Evolutionary conservation across 805 yeast genomes (phyloP), one percentile per base, ranked within the genome.

Genomic region (Hanseniaspora lachancei): DNA sequence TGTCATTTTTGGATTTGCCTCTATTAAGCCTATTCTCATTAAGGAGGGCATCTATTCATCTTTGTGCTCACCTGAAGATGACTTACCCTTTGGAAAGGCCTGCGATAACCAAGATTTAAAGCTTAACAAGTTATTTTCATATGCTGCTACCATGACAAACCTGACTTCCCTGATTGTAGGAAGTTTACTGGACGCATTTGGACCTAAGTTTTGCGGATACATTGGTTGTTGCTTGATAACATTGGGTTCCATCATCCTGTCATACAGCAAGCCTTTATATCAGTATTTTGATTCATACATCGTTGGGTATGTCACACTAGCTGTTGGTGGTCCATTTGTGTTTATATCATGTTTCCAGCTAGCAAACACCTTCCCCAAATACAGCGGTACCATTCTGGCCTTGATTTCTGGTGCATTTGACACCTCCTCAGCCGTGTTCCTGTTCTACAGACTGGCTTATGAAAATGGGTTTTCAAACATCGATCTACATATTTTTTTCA

Each of bases 1-100:
- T 6, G 88, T 95, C 1, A 82, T 89, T 15, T 89, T 89, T 74
- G 97, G 97, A 4, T 89, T 89, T 72, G 96, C 97, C 24, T 97
- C 97, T 3, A 72, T 89, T 55, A 91, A 91, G 65, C 95, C 95
- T 6, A 79, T 89, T 12, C 70, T 91, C 46, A 76, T 88, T 20
- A 66, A 74, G 10, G 89, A 91, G 64, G 89, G 91, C 3, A 83
- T 89, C 3, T 91, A 89, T 63, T 68, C 74, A 24, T 77, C 81
- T 1, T 64, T 72, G 8, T 89, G 97, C 65, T 65, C 67, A 1
- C 59, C 60, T n/a, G 65, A 60, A n/a, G 57, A 38, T 20, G 36
- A 41, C 13, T 10, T 47, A 5, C 48, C 50, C 20, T 49, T 34
- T 10, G 55, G 55, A 55, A 58, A 60, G 7, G 70, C 73, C 0